Evolutionary conservation across 2,329 filamentous ascomycete species (phyloP).

Genomic region (Aspergillus ochraceus): DNA sequence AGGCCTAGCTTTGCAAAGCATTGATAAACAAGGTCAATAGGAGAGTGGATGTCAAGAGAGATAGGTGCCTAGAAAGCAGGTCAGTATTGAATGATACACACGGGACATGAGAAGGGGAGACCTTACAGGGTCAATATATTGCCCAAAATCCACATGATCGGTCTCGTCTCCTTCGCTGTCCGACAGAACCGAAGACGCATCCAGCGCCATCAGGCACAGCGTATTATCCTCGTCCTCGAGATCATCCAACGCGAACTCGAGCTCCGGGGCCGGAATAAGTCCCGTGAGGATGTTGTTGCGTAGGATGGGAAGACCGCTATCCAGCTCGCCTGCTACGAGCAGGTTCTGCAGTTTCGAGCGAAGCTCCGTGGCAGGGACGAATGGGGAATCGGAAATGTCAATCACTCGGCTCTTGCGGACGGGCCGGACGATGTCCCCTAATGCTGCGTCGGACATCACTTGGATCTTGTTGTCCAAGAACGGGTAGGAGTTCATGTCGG

Average conservation of each 20-base stretch:
- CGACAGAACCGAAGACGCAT: slow-evolving; percentile 54
- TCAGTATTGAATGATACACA: neutral
- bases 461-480: slow-evolving; percentile 97
- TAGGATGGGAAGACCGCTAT: slow-evolving; percentile 86
- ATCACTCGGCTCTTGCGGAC: slow-evolving; percentile 76
- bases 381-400: slow-evolving; percentile 79
- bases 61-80: slow-evolving; percentile 65
- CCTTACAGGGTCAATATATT: slow-evolving; percentile 81
- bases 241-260: slow-evolving; percentile 88
- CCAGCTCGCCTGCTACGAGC: slow-evolving; percentile 83
- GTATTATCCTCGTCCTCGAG: slow-evolving; percentile 70
- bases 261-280: slow-evolving; percentile 87
- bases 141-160: slow-evolving; percentile 82
- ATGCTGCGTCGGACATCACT: slow-evolving; percentile 82
- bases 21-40: slow-evolving; percentile 94
- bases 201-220: slow-evolving; percentile 78
- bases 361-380: slow-evolving; percentile 74
- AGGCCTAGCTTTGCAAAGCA: slow-evolving; percentile 93
- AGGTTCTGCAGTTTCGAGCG: slow-evolving; percentile 78
- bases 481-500: slow-evolving; percentile 95
- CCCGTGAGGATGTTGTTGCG: slow-evolving; percentile 78
- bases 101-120: slow-evolving; percentile 8
- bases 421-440: slow-evolving; percentile 81
- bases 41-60: slow-evolving; percentile 80
- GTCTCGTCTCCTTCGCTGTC: slow-evolving; percentile 60